Evolutionary conservation across 2,329 filamentous ascomycete species (phyloP).

Genomic region (Pseudogymnoascus sp.): DNA sequence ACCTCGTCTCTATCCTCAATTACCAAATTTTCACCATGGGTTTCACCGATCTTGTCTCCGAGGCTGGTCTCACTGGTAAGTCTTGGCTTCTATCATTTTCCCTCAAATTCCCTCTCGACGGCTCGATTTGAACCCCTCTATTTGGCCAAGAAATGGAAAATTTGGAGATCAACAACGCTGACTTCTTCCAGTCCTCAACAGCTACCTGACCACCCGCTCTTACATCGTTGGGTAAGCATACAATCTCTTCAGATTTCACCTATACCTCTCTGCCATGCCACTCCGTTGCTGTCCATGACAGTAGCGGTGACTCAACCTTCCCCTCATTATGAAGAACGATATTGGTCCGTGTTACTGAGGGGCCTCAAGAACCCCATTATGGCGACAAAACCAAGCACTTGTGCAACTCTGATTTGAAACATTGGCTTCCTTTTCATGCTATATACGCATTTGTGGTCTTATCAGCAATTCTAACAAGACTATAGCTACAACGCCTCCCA

Average conservation of each 20-base stretch:
- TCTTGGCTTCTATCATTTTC: slow-evolving; percentile 25
- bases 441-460: slow-evolving; percentile 18
- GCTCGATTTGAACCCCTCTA: slow-evolving; percentile 14
- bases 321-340: slow-evolving; percentile 65
- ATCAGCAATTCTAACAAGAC: slow-evolving; percentile 15
- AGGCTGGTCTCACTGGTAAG: slow-evolving; percentile 54
- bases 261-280: slow-evolving; percentile 21
- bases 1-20: slow-evolving; percentile 3
- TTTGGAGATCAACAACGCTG: slow-evolving; percentile 21
- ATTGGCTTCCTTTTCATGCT: slow-evolving; percentile 21
- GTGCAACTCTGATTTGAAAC: slow-evolving; percentile 65
- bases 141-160: slow-evolving; percentile 12
- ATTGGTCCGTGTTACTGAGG: slow-evolving; percentile 96
- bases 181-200: slow-evolving; percentile 56
- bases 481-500: slow-evolving; percentile 63
- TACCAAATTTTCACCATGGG: slow-evolving; percentile 45
- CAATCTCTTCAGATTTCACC: slow-evolving; percentile 19
- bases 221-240: slow-evolving; percentile 75
- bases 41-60: slow-evolving; percentile 62
- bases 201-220: slow-evolving; percentile 67
- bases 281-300: slow-evolving; percentile 13
- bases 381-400: slow-evolving; percentile 70
- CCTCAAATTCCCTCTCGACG: slow-evolving; percentile 10
- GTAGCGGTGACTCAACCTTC: slow-evolving; percentile 15
- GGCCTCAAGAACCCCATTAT: slow-evolving; percentile 84